phyloP scores from a whole-genome alignment of 192 early-diverging fungal genomes.

The Rhizoclosmatium globosum region DNA sequence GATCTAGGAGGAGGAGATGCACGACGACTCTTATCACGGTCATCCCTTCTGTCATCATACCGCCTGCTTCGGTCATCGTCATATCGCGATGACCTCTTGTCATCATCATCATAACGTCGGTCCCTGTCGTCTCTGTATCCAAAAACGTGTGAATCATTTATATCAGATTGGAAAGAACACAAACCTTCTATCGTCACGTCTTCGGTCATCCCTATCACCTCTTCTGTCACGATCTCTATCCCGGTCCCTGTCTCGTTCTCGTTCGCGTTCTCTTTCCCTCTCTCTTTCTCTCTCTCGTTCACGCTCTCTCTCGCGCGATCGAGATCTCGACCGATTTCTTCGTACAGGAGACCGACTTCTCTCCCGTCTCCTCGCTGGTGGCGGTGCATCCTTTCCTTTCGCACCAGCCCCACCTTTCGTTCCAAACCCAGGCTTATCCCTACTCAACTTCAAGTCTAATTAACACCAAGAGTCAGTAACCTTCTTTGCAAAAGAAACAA shows the following conservation, averaged over 20 bases:
- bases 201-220: neutral
- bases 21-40: neutral
- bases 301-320: neutral
- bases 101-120: neutral
- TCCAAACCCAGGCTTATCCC: slow-evolving; percentile 36
- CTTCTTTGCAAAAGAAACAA: slow-evolving; percentile 9
- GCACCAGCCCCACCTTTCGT: neutral
- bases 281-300: neutral
- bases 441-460: slow-evolving; percentile 53
- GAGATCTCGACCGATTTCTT: slow-evolving; percentile 34
- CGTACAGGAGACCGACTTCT: neutral
- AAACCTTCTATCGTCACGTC: neutral
- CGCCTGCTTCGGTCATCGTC: slow-evolving; percentile 8
- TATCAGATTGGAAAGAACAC: neutral
- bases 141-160: neutral
- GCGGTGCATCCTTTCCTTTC: slow-evolving; percentile 10
- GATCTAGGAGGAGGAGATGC: slow-evolving; percentile 25
- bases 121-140: neutral
- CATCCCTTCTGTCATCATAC: slow-evolving; percentile 19
- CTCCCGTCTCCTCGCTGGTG: slow-evolving; percentile 13
- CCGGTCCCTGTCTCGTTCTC: neutral
- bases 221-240: neutral
- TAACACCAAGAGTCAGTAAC: neutral
- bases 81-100: neutral
- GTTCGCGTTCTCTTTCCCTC: slow-evolving; percentile 27